Evolutionary conservation across 2,329 filamentous ascomycete genomes (phyloP), one percentile per base, ranked within the genome.

Genomic region (Microascus cirrosus): DNA sequence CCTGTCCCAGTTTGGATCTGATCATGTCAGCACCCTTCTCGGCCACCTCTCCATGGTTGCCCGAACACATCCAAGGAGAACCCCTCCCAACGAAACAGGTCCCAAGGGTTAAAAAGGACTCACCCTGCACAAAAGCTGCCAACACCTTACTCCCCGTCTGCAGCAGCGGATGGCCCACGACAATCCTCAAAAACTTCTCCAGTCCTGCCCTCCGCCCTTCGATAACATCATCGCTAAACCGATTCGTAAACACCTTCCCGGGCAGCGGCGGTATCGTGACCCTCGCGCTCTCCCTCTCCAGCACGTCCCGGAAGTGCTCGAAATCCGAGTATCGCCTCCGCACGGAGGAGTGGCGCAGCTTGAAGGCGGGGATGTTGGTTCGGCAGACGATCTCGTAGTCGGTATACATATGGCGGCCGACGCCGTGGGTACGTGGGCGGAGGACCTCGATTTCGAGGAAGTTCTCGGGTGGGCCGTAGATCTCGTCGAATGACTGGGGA

Each of bases 351-450:
- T 89, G 83, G 64, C 92, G 90, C 66, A 96, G 85, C 78, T 97
- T 97, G 82, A 99, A 99, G 66, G 94, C 92, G 59, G 94, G 94
- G 69, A 99, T 99, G 77, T 99, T 99, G 74, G 94, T 99, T 67
- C 89, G 87, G 78, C 94, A 96, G 66, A 95, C 82, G 69, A 99
- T 96, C 74, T 97, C 92, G 79, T 97, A 99, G 74, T 95, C 94
- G 58, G 94, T 99, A 79, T 97, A 97, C 91, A 96, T 96, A 76
- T 85, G 84, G 65, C 94, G 89, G 63, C 92, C 93, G 68, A 94
- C 91, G 70, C 95, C 94, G 73, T 95, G 90, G 32, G 92, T 96
- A 74, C 91, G 87, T 36, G 94, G 94, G 71, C 94, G 94, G 70
- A 88, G 88, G 66, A 97, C 90, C 80, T 99, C 94, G 63, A 99